Conservation (phyloP, 2,329 filamentous ascomycete genomes). For the Emmonsia crescens region DNA sequence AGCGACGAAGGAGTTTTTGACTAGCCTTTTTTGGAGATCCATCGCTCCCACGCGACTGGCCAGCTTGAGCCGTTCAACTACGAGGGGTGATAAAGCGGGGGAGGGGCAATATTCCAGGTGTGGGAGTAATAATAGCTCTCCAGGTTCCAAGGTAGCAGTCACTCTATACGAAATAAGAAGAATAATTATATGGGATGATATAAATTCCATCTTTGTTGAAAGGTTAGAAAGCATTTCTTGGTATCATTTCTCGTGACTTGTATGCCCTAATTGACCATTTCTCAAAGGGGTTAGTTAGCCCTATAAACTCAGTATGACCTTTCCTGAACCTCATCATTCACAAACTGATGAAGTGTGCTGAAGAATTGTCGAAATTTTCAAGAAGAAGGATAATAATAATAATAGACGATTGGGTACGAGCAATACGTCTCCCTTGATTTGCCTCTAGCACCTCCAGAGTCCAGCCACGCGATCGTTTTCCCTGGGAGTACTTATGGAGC, state of each 20-base stretch:
- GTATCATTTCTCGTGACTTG: no score
- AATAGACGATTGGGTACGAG: neutral
- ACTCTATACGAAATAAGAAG: neutral
- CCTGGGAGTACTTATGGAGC: neutral
- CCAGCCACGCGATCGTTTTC: neutral
- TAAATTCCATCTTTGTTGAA: neutral
- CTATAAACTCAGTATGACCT: neutral
- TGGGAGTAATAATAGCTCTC: neutral
- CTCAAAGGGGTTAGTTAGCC: no score
- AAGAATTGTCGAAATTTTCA: no score
- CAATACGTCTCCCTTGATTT: neutral
- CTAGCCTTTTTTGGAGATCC: neutral
- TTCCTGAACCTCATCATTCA: neutral
- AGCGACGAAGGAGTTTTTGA: neutral
- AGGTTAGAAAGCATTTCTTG: no score
- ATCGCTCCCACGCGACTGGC: constrained; percentile 1
- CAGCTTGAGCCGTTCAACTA: neutral
- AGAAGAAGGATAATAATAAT: neutral
- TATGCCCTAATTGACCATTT: no score
- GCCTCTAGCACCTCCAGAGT: neutral
- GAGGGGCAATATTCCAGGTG: neutral
- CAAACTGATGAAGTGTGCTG: neutral
- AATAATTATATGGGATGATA: neutral
- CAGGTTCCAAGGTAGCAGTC: neutral
- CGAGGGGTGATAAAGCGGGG: neutral